Evolutionary conservation across 2,329 filamentous ascomycete species (phyloP).

Genomic region (Beauveria rudraprayagi): DNA sequence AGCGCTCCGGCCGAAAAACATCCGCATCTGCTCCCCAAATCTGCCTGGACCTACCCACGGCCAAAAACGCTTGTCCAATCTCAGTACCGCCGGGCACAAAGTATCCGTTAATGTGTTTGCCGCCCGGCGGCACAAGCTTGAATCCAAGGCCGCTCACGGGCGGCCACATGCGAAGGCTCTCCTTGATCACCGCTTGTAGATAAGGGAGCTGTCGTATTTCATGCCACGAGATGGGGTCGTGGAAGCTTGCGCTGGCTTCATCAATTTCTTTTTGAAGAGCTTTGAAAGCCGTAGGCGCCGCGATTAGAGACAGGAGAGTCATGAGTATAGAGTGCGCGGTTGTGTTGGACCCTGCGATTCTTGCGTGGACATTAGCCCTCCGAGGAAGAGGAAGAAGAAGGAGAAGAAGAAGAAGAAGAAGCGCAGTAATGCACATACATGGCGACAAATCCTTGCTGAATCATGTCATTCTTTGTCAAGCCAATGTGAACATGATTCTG

Average conservation of each 20-base stretch:
- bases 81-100: conserved; percentile 44
- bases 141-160: conserved; percentile 47
- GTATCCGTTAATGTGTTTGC: conserved; percentile 42
- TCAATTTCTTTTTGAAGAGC: conserved; percentile 36
- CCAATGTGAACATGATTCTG: conserved; percentile 31
- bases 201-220: conserved; percentile 43
- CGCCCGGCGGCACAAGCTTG: conserved; percentile 43
- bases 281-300: conserved; percentile 33
- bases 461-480: conserved; percentile 27
- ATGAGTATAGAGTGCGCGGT: conserved; percentile 46
- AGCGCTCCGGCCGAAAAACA: conserved; percentile 45
- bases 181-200: conserved; percentile 49
- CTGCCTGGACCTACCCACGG: conserved; percentile 38
- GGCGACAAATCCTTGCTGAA: conserved; percentile 31
- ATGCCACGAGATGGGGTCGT: conserved; percentile 32
- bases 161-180: conserved; percentile 47
- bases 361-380: conserved; percentile 22
- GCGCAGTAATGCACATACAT: conserved; percentile 22
- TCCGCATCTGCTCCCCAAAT: conserved; percentile 46
- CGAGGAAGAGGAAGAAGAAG: too few species aligned
- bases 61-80: conserved; percentile 47
- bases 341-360: conserved; percentile 53
- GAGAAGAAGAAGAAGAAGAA: too few species aligned
- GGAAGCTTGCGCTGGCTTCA: conserved; percentile 29
- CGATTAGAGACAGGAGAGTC: conserved; percentile 43